Evolutionary conservation across 2,329 filamentous ascomycete species (phyloP).

Genomic region (Alternaria brassicae): DNA sequence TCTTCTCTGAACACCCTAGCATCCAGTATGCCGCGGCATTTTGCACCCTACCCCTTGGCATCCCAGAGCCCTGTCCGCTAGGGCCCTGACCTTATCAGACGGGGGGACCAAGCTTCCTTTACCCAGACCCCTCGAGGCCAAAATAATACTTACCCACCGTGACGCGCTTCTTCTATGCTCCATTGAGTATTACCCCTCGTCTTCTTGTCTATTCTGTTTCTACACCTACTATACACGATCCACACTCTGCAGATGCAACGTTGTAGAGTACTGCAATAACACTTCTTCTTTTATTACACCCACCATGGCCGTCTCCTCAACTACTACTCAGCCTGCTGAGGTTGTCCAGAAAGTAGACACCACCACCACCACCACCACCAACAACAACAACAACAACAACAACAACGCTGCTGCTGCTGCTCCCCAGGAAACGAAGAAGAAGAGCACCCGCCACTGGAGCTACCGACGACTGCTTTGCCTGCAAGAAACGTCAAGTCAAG

Average conservation of each 20-base stretch:
- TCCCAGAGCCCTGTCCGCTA: slow-evolving; percentile 33
- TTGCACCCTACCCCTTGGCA: slow-evolving; percentile 45
- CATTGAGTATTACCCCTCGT: slow-evolving; percentile 49
- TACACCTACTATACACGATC: slow-evolving; percentile 42
- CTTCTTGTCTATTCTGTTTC: slow-evolving; percentile 45
- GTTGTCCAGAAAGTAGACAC: slow-evolving; percentile 44
- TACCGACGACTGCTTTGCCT: slow-evolving; percentile 93
- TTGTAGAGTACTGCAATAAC: slow-evolving; percentile 35
- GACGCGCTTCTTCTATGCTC: slow-evolving; percentile 47
- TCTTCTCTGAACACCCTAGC: slow-evolving; percentile 43
- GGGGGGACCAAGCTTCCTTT: slow-evolving; percentile 43
- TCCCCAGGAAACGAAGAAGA: slow-evolving; percentile 74
- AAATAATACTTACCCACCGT: slow-evolving; percentile 52
- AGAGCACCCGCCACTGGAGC: slow-evolving; percentile 88
- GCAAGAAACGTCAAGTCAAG: slow-evolving; percentile 79
- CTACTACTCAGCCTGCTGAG: slow-evolving; percentile 43
- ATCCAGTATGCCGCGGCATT: slow-evolving; percentile 43
- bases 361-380: slow-evolving; percentile 35
- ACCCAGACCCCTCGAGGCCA: slow-evolving; percentile 36
- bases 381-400: slow-evolving; percentile 32
- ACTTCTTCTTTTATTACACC: slow-evolving; percentile 21
- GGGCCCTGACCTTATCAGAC: slow-evolving; percentile 49
- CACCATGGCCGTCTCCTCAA: slow-evolving; percentile 46
- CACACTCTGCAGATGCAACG: slow-evolving; percentile 44
- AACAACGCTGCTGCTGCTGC: slow-evolving; percentile 42